Percentiles rank a stretch among this genome's conserved stretches.
Conservation (phyloP, 2,329 filamentous ascomycete genomes). For the Aureobasidium sp. region DNA sequence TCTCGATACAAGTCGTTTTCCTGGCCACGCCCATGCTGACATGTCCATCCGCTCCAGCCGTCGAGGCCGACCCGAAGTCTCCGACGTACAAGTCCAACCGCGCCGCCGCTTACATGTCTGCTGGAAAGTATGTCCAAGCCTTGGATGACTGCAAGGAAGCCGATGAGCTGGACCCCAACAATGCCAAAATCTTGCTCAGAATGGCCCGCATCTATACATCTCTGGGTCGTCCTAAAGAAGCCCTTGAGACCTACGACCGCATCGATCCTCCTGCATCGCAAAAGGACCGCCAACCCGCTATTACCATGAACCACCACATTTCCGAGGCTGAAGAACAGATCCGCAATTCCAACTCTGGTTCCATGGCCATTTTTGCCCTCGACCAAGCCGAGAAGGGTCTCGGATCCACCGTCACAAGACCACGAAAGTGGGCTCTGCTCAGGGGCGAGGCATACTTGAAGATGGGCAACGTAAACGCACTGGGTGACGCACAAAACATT, state of each 20-base stretch:
- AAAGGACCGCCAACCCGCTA: constrained; percentile 78
- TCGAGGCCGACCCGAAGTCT: constrained; percentile 78
- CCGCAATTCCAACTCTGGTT: constrained; percentile 67
- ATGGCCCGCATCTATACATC: constrained; percentile 85
- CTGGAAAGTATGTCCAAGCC: constrained; percentile 69
- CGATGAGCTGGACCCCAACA: constrained; percentile 74
- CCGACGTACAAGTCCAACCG: constrained; percentile 91
- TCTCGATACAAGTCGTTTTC: constrained; percentile 2
- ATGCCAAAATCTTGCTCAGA: constrained; percentile 80
- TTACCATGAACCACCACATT: constrained; percentile 78
- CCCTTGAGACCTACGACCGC: constrained; percentile 70
- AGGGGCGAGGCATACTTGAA: constrained; percentile 85
- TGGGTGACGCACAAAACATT: constrained; percentile 88
- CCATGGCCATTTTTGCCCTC: constrained; percentile 85
- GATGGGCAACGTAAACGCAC: constrained; percentile 81
- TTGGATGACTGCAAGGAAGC: constrained; percentile 81
- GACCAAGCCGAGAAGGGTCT: constrained; percentile 83
- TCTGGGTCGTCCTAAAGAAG: constrained; percentile 79
- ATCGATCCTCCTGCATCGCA: constrained; percentile 74
- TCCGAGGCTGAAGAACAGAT: constrained; percentile 72
- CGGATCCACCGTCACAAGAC: constrained; percentile 66
- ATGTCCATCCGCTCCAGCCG: constrained; percentile 49
- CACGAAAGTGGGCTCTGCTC: constrained; percentile 90
- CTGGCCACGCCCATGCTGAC: constrained; percentile 22
- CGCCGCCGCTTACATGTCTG: constrained; percentile 88